Evolutionary conservation across 345 rosid species (phyloP).

Genomic region (Populus davidiana): DNA sequence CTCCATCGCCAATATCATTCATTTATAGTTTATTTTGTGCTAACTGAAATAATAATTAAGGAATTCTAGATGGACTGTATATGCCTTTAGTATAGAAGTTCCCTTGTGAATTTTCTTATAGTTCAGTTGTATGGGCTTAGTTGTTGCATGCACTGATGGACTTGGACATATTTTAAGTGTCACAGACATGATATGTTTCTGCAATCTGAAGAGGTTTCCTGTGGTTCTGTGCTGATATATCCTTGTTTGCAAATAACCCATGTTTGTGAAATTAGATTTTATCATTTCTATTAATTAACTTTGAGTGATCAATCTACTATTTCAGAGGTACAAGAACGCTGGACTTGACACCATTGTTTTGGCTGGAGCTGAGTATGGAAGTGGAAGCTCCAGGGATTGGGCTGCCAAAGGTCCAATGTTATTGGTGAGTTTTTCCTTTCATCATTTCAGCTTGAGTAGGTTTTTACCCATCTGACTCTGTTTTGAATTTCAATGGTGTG

Average conservation of each 20-base stretch:
- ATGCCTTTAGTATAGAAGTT: too few species aligned
- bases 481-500: too few species aligned
- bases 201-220: too few species aligned
- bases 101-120: too few species aligned
- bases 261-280: not conserved
- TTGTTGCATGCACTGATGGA: too few species aligned
- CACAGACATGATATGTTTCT: too few species aligned
- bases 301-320: conserved; percentile 2
- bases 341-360: conserved; percentile 23
- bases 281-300: not conserved
- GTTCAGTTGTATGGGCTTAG: too few species aligned
- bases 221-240: not conserved
- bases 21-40: too few species aligned
- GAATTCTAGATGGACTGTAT: too few species aligned
- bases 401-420: conserved; percentile 31
- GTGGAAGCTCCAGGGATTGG: conserved; percentile 36
- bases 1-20: not conserved
- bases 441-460: not conserved
- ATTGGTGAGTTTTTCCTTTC: conserved; percentile 5
- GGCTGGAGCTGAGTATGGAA: conserved; percentile 32
- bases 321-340: conserved; percentile 69
- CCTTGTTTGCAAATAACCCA: not conserved
- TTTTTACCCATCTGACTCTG: not conserved
- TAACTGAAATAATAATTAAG: too few species aligned
- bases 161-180: too few species aligned